Percentiles rank a stretch among this genome's conserved stretches.
Evolutionary conservation across 768 basidiomycete genomes (phyloP).

Genomic region (Fomitopsis serialis): DNA sequence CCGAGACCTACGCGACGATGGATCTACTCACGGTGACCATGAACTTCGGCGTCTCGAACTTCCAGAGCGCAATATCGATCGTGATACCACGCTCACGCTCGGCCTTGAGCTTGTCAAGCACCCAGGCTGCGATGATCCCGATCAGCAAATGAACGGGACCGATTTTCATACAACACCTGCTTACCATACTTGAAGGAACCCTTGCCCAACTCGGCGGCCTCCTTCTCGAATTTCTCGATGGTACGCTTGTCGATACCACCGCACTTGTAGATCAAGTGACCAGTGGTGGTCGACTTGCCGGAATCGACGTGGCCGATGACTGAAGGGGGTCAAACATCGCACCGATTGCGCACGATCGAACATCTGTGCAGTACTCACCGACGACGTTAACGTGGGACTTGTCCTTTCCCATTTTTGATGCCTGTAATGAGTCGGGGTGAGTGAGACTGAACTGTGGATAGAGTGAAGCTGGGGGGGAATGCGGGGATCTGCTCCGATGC

Average conservation of each 20-base stretch:
- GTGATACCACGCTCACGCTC: slow-evolving; percentile 99
- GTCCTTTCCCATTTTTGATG: slow-evolving; percentile 87
- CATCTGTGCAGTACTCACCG: slow-evolving; percentile 46
- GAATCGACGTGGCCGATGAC: slow-evolving; percentile 99
- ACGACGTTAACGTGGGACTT: slow-evolving; percentile 97
- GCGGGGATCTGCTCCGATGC: neutral
- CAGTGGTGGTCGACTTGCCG: slow-evolving; percentile 99
- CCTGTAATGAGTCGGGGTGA: slow-evolving; percentile 1
- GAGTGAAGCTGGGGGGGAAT: neutral
- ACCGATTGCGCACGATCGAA: slow-evolving; percentile 21
- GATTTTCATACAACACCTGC: slow-evolving; percentile 22
- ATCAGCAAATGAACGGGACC: slow-evolving; percentile 7
- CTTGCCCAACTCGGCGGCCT: slow-evolving; percentile 99
- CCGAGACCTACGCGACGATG: neutral
- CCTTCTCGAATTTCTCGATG: slow-evolving; percentile 99
- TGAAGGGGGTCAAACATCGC: slow-evolving; percentile 33
- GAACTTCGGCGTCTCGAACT: slow-evolving; percentile 99
- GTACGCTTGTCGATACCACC: slow-evolving; percentile 99
- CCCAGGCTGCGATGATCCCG: slow-evolving; percentile 72
- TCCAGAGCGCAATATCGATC: slow-evolving; percentile 99
- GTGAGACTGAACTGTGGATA: too few relatives aligned
- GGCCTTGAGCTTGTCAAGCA: slow-evolving; percentile 99
- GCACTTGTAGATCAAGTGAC: slow-evolving; percentile 99
- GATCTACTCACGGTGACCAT: slow-evolving; percentile 73
- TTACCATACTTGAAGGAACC: slow-evolving; percentile 96